phyloP scores from a whole-genome alignment of 1,284 basidiomycete genomes.

The Leccinum pachyderme region DNA sequence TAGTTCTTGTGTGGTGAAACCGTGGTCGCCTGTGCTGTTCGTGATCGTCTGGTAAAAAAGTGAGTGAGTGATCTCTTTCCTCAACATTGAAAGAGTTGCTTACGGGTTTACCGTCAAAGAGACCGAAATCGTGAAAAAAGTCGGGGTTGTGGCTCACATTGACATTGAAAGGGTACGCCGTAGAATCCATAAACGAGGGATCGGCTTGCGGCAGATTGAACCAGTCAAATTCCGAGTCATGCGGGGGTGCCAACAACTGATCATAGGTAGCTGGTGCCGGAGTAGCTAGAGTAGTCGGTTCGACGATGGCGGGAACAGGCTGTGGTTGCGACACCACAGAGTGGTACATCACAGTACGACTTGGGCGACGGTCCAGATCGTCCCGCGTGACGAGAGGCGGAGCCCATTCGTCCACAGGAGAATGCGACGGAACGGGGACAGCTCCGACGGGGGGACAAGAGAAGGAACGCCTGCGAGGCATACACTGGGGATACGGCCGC shows the following conservation, averaged over 20 bases:
- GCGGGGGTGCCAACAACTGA: background rate
- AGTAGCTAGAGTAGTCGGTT: background rate
- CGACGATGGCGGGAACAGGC: background rate
- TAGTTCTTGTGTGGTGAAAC: conserved; percentile 14
- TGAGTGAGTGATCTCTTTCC: conserved; percentile 1
- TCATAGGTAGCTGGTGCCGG: background rate
- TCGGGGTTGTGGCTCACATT: conserved; percentile 8
- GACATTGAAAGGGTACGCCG: background rate
- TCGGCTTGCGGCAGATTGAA: conserved; percentile 6
- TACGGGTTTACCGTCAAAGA: conserved; percentile 20
- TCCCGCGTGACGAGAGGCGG: conserved; percentile 33
- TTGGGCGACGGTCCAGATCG: conserved; percentile 40
- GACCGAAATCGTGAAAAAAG: background rate
- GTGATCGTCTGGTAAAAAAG: background rate
- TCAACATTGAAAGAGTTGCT: background rate
- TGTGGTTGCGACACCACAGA: conserved; percentile 5
- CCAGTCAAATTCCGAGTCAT: conserved; percentile 12
- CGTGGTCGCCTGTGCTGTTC: conserved; percentile 4
- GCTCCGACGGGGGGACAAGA: conserved; percentile 42
- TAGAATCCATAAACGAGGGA: conserved; percentile 2
- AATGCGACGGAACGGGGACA: conserved; percentile 23
- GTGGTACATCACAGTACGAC: conserved; percentile 35
- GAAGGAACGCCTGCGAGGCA: conserved; percentile 35
- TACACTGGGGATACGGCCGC: conserved; percentile 20
- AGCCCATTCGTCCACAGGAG: conserved; percentile 16